Base-by-base conservation (phyloP, 2,329 filamentous ascomycete genomes). In the Epichloe gansuensis region DNA sequence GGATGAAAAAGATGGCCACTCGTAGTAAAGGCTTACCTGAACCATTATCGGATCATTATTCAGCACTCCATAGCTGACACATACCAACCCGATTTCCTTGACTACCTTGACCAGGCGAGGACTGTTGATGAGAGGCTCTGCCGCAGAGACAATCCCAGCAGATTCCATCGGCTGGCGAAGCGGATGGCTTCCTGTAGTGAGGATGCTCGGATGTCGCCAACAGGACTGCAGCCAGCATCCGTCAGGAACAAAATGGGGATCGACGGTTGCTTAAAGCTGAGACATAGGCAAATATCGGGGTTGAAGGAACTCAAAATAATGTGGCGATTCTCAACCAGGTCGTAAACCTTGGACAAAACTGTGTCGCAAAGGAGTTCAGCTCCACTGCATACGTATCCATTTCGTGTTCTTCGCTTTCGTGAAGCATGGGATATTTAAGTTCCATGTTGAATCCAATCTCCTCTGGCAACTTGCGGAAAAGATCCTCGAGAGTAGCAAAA, bases 291-390 rank as follows among this genome's bases (percentile, higher is more conserved):
- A 46, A 98, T 90, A 62, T 98, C 93, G 0, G 93, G 93, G 69
- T 97, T 95, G 73, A 98, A 98, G 48, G 87, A 93, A 58, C 88
- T 95, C 71, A 98, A 97, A 59, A 98, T 89, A 67, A 98, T 86
- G 71, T 95, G 90, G n/a, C 93, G 80, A 54, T 84, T 80, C 54
- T 82, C 80, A 28, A 85, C 85, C 51, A 91, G 72, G 60, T 95
- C 89, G 64, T 97, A 98, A 5, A 96, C 91, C 68, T 88, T 93
- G 45, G 78, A 78, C 8, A 98, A 76, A 3, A 98, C 87, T 0
- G 89, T 95, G 67, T 98, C 93, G 64, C 94, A 67, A 97, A 98
- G 1, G 86, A 89, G 70, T 97, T 97, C 60, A 97, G 79, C 70
- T 98, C 93, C 46, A 97, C 88, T 0, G 89, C 91, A 64, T 95